These are phyloP conservation scores for Coniochaeta prunicola DNA, from an alignment of 2,329 filamentous ascomycete species.

Conservation along the genomic window DNA sequence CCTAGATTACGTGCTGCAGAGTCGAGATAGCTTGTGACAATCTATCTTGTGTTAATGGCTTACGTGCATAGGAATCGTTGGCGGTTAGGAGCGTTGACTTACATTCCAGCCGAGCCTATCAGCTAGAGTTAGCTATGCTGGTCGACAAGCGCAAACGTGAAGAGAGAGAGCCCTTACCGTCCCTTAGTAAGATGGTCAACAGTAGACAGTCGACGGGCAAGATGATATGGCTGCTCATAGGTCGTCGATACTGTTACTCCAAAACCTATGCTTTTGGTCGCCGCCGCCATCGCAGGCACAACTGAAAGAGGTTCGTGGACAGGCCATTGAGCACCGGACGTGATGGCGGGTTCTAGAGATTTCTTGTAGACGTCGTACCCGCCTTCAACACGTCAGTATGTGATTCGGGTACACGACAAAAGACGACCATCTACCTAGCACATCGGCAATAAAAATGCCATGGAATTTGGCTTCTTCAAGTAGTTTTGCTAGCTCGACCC, in stretches of 20 bases:
- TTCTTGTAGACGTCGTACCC: conserved; percentile 65
- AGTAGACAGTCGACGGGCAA: conserved; percentile 58
- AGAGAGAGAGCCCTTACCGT: conserved; percentile 21
- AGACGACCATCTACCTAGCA: conserved; percentile 33
- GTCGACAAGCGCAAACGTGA: not conserved
- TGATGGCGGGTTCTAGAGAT: conserved; percentile 48
- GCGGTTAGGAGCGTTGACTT: conserved; percentile 7
- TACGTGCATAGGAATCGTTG: conserved; percentile 18
- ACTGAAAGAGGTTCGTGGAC: conserved; percentile 61
- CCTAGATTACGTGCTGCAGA: conserved; percentile 59
- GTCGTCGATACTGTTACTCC: conserved; percentile 62
- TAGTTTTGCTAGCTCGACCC: conserved; percentile 51
- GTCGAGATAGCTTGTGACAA: conserved; percentile 63
- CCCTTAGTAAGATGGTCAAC: conserved; percentile 61
- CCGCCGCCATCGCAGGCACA: conserved; percentile 61
- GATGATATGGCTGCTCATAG: conserved; percentile 62
- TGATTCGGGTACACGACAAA: not conserved
- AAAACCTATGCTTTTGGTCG: conserved; percentile 59
- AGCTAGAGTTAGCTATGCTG: not conserved
- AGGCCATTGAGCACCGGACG: conserved; percentile 61
- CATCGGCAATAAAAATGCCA: conserved; percentile 61
- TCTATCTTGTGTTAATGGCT: conserved; percentile 16
- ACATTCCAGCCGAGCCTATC: conserved; percentile 40
- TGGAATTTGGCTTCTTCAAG: conserved; percentile 58
- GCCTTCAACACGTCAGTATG: conserved; percentile 22